Evolutionary conservation across 2,329 filamentous ascomycete genomes (phyloP).

Genomic region (Cephalotrichum gorgonifer): DNA sequence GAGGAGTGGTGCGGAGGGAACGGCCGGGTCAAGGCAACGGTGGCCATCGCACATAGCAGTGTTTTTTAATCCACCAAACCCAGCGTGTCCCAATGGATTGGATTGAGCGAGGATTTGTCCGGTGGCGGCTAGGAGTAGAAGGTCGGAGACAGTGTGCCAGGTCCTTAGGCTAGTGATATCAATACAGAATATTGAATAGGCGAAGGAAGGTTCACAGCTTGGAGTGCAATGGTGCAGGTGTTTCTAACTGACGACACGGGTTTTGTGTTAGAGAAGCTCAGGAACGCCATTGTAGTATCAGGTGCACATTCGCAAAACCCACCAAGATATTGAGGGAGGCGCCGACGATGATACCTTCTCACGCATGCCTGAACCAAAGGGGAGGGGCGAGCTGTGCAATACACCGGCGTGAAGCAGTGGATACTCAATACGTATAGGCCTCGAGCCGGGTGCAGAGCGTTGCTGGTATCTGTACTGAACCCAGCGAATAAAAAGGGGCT

Average conservation of each 20-base stretch:
- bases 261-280: background rate
- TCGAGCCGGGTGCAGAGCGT: background rate
- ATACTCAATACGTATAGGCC: background rate
- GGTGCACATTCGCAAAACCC: background rate
- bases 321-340: background rate
- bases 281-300: too few relatives aligned
- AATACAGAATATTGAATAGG: background rate
- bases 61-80: background rate
- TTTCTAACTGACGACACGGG: background rate
- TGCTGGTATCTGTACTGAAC: background rate
- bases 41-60: slow-evolving; percentile 33
- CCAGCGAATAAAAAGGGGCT: background rate
- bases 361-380: background rate
- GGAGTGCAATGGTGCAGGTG: background rate
- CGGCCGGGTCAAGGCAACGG: slow-evolving; percentile 40
- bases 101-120: background rate
- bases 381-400: background rate
- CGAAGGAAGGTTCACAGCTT: background rate
- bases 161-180: background rate
- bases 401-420: background rate
- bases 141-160: background rate
- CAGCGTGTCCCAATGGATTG: background rate
- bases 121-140: background rate
- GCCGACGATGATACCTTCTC: background rate
- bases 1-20: slow-evolving; percentile 33